Conservation (phyloP, 176 grass and related monocot genomes). For the Musa beccarii region DNA sequence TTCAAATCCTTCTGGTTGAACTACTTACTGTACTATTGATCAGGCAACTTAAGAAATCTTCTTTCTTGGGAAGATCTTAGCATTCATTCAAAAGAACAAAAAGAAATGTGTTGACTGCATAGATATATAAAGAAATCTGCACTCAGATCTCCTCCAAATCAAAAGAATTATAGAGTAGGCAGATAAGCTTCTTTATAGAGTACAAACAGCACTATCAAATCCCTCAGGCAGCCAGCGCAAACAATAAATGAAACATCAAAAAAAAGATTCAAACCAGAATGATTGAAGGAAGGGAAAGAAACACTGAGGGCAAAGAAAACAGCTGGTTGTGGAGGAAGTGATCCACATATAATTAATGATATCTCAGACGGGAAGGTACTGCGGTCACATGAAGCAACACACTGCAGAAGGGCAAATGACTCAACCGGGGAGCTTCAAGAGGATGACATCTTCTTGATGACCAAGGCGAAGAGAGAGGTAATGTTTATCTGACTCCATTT, state of each 20-base stretch:
- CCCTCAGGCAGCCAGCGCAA: background rate
- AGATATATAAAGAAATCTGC: too few species aligned
- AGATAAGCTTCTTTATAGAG: too few species aligned
- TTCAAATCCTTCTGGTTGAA: too few species aligned
- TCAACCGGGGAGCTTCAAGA: background rate
- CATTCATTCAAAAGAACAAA: background rate
- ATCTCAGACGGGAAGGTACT: background rate
- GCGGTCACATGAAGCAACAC: background rate
- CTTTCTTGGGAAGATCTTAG: background rate
- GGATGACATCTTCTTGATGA: background rate
- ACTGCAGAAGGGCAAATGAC: background rate
- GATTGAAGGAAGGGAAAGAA: background rate
- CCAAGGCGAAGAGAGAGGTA: background rate
- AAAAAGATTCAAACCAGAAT: background rate
- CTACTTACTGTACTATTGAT: background rate
- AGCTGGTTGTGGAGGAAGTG: background rate
- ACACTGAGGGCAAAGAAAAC: background rate
- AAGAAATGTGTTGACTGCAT: too few species aligned
- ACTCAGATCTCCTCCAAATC: too few species aligned
- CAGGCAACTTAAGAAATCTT: background rate
- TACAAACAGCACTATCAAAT: too few species aligned
- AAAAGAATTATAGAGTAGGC: too few species aligned
- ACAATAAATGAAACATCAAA: background rate
- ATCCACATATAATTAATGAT: background rate
- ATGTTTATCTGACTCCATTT: background rate